phyloP scores from a whole-genome alignment of 371 early-diverging fungal genomes.

The Mortierella sp. region DNA sequence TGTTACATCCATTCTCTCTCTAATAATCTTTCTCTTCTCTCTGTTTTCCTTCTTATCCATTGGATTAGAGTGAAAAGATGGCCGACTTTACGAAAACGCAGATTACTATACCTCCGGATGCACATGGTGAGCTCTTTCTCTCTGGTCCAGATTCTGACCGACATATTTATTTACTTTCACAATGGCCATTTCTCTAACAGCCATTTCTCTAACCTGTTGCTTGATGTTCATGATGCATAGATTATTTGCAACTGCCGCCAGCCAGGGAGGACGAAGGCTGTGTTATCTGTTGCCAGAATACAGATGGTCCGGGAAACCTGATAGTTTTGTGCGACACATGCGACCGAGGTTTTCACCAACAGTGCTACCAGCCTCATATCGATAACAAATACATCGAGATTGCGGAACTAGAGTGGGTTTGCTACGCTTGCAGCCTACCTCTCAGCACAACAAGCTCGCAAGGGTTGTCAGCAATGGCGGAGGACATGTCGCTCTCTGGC shows the following conservation, averaged over 20 bases:
- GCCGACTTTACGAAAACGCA: background rate
- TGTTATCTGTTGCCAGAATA: constrained; percentile 18
- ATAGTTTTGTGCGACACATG: constrained; percentile 56
- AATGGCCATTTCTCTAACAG: background rate
- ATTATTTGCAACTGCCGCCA: constrained; percentile 18
- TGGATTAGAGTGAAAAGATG: background rate
- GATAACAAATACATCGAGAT: constrained; percentile 39
- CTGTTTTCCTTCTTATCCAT: background rate
- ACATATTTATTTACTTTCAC: background rate
- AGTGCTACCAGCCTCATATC: constrained; percentile 47
- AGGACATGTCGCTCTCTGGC: constrained; percentile 48
- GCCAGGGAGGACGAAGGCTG: constrained; percentile 43
- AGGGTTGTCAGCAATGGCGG: constrained; percentile 21
- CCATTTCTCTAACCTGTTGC: background rate
- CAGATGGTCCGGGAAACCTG: constrained; percentile 28
- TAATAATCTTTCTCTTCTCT: background rate
- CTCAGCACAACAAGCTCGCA: constrained; percentile 28
- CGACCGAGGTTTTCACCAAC: constrained; percentile 55
- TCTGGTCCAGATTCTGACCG: no score
- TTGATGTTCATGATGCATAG: background rate
- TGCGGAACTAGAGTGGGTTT: constrained; percentile 41
- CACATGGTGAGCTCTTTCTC: constrained; percentile 2
- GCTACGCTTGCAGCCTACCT: constrained; percentile 31
- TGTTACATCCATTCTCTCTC: background rate
- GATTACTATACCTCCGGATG: constrained; percentile 11